Base-by-base conservation (phyloP, 129 eudicot genomes). In the Apium graveolens region DNA sequence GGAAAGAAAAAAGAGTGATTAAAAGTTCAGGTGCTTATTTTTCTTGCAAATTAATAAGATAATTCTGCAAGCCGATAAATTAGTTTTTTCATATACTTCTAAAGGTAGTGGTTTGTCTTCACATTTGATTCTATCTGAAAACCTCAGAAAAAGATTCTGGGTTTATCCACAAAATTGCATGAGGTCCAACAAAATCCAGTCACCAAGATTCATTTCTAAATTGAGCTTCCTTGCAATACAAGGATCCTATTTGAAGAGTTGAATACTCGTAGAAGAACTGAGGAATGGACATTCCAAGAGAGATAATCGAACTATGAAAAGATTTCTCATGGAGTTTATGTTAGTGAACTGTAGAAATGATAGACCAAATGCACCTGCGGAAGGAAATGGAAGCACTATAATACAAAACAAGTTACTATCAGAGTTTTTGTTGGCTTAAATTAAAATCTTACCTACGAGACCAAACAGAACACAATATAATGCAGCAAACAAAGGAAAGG, bases 251-350 rank as follows among this genome's bases (percentile, higher is more conserved):
- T 20, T 51, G 86, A 83, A 79, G 66, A 29, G 81, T 70, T 80
- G 80, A 85, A 72, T 91, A 91, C 53, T 88, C 90, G 24, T 81
- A 66, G 79, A 95, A 90, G 81, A 85, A 95, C 79, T 95, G 97
- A 51, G 98, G 98, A 60, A 95, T 87, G 0, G 98, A 95, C 71
- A 96, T 88, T 80, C 97, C 99, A 13, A 96, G 35, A 96, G 91
- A 17, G 99, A 92, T 43, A 92, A 90, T 41, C 99, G 97, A 10
- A 92, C 92, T 78, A 96, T 96, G 65, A 90, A 65, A 78, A 96
- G 99, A 82, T 92, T 96, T 84, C 99, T 90, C 97, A 90, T 96
- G 14, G 92, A 92, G 77, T 96, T 96, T 97, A 96, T 88, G 86
- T 96, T 96, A 4, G 99, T 96, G 90, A 96, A 92, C 80, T 96